These are phyloP conservation scores for Colletotrichum limetticola DNA, from an alignment of 2,329 filamentous ascomycete species.

Conservation along the genomic window DNA sequence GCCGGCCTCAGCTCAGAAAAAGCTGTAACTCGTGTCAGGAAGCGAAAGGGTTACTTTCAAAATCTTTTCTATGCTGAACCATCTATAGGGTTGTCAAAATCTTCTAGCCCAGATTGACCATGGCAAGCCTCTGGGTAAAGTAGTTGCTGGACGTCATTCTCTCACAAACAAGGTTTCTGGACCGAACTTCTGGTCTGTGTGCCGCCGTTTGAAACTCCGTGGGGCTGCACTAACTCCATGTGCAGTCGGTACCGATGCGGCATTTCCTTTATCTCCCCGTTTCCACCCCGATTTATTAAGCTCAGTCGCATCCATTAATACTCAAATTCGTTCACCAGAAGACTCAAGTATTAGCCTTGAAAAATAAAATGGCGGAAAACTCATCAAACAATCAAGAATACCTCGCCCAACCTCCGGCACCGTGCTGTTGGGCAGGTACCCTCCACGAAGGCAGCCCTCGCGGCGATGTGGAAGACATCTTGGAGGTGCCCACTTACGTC, in stretches of 20 bases:
- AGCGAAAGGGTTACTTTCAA: too few relatives aligned
- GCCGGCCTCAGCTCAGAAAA: too few relatives aligned
- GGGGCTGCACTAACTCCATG: background rate
- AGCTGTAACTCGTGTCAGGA: too few relatives aligned
- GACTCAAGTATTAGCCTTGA: too few relatives aligned
- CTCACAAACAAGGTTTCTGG: background rate
- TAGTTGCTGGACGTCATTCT: background rate
- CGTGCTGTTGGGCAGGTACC: slow-evolving; percentile 52
- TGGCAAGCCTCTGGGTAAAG: too few relatives aligned
- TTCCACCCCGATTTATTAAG: background rate
- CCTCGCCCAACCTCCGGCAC: slow-evolving; percentile 47
- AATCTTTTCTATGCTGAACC: too few relatives aligned
- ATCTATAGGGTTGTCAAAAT: too few relatives aligned
- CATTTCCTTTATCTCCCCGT: background rate
- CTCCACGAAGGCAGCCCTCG: slow-evolving; percentile 51
- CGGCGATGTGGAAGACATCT: slow-evolving; percentile 47
- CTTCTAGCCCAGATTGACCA: too few relatives aligned
- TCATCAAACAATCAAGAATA: slow-evolving; percentile 29
- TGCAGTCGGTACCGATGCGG: background rate
- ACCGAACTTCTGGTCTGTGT: background rate
- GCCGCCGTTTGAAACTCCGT: background rate
- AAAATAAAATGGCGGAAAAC: background rate
- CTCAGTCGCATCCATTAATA: background rate
- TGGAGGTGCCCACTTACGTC: slow-evolving; percentile 52
- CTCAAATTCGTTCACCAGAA: background rate